Evolutionary conservation across 345 rosid species (phyloP).

Genomic region (Camelina sativa): DNA sequence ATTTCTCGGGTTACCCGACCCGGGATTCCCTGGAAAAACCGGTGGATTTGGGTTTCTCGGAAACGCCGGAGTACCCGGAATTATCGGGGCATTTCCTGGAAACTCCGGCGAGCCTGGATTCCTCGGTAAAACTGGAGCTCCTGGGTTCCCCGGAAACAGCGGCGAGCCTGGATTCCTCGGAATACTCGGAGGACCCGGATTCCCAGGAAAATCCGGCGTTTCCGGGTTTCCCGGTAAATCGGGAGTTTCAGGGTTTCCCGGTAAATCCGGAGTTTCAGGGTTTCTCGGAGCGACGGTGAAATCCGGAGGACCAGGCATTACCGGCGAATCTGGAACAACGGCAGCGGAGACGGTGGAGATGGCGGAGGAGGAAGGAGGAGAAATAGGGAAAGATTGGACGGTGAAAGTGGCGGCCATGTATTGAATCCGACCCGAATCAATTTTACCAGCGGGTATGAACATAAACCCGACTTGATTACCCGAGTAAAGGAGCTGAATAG

Average conservation of each 20-base stretch:
- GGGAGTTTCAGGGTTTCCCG: slow-evolving; percentile 21
- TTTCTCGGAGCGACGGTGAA: slow-evolving; percentile 31
- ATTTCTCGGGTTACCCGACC: slow-evolving; percentile 34
- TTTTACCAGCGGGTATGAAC: slow-evolving; percentile 97
- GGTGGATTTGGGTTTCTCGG: slow-evolving; percentile 14
- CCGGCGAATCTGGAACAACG: slow-evolving; percentile 41
- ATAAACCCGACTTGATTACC: slow-evolving; percentile 93
- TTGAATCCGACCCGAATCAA: slow-evolving; percentile 75
- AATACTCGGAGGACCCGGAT: slow-evolving; percentile 12
- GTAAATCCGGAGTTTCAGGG: slow-evolving; percentile 33
- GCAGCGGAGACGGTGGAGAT: slow-evolving; percentile 43
- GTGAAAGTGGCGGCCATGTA: slow-evolving; percentile 96
- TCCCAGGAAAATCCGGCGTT: slow-evolving; percentile 28
- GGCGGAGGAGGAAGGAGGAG: slow-evolving; percentile 42
- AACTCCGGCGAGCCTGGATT: slow-evolving; percentile 38
- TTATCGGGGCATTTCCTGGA: slow-evolving; percentile 21
- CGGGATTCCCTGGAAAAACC: slow-evolving; percentile 28
- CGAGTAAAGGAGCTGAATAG: slow-evolving; percentile 85
- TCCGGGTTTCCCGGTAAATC: slow-evolving; percentile 23
- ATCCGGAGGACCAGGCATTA: slow-evolving; percentile 30
- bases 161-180: slow-evolving; percentile 28
- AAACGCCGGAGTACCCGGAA: slow-evolving; percentile 23
- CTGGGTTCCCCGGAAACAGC: slow-evolving; percentile 19
- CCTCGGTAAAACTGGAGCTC: slow-evolving; percentile 15
- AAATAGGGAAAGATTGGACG: slow-evolving; percentile 79